Evolutionary conservation across 768 basidiomycete genomes (phyloP), one percentile per base, ranked within the genome.

Genomic region (Amylocystis lapponica): DNA sequence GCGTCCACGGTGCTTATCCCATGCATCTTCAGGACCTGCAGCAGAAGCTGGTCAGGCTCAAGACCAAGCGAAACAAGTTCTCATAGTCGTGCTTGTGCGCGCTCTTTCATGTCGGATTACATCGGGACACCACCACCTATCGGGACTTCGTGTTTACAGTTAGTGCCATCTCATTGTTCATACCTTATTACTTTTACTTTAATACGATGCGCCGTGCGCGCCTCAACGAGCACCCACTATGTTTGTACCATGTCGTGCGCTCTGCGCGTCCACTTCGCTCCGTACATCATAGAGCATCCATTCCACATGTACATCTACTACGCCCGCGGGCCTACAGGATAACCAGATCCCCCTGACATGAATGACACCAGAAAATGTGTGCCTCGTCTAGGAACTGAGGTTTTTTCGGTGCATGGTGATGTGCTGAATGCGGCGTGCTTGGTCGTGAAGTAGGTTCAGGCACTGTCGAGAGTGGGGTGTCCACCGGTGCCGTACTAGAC

Each of bases 281-380:
- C 19, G 17, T 16, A 26, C 37, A 22, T 17, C 27, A 30, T 31
- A 40, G 27, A 5, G n/a, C 39, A 30, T 40, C 10, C 13, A 37
- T 20, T 29, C 22, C 37, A n/a, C 11, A 20, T 30, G 39, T 40
- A 40, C 27, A 31, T 37, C 19, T 21, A 30, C 23, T 9, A n/a
- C n/a, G n/a, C n/a, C n/a, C n/a, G n/a, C n/a, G n/a, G n/a, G n/a
- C 39, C 52, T 64, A 86, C 46, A 92, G 65, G 48, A 91, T 79
- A 30, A 92, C 85, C 30, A 91, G 64, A 61, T 92, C 88, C 36
- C 88, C 88, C 37, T 67, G 70, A 70, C 88, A 92, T 16, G 84
- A 78, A 56, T 80, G 74, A 65, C 88, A 92, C 87, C 89, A 92
- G 66, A 92, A 91, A 14, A 92, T 78, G 58, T 91, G 88, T 21